phyloP scores from a whole-genome alignment of 2,329 filamentous ascomycete genomes.

The Thyridium curvatum region DNA sequence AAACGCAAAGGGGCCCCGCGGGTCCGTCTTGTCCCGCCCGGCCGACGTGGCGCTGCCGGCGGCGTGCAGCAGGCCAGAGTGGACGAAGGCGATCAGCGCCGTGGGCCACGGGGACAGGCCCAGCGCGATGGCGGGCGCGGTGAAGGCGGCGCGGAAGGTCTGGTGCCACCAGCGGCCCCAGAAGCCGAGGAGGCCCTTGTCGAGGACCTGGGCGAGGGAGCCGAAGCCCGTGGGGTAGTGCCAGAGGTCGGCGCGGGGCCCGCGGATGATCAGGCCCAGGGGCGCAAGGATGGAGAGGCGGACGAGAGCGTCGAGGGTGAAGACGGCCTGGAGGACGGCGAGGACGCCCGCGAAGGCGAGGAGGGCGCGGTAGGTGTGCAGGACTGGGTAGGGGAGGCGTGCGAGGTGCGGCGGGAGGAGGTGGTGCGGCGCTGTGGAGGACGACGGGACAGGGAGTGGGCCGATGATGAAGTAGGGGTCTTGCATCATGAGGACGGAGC shows the following conservation, averaged over 20 bases:
- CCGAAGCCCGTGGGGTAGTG: constrained; percentile 51
- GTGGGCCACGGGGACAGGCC: constrained; percentile 23
- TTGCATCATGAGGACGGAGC: constrained; percentile 62
- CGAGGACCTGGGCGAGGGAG: constrained; percentile 45
- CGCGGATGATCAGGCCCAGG: constrained; percentile 41
- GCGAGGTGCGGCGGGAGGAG: constrained; percentile 36
- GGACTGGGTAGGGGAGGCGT: constrained; percentile 28
- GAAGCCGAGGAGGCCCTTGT: constrained; percentile 69
- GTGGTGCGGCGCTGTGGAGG: constrained; percentile 28
- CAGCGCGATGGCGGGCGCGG: constrained; percentile 49
- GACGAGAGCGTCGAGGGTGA: constrained; percentile 34
- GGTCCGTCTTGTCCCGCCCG: constrained; percentile 23
- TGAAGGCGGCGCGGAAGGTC: constrained; percentile 70
- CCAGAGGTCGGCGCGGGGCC: constrained; percentile 44
- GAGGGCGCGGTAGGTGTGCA: constrained; percentile 48
- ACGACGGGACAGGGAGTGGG: constrained; percentile 21
- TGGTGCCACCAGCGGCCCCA: constrained; percentile 94
- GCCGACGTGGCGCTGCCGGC: constrained; percentile 59
- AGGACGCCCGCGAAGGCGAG: constrained; percentile 52
- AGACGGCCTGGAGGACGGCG: constrained; percentile 53
- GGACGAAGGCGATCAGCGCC: constrained; percentile 49
- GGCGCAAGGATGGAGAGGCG: constrained; percentile 1
- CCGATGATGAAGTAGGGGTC: constrained; percentile 73
- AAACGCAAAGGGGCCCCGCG: constrained; percentile 57
- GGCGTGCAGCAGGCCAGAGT: constrained; percentile 65